These are phyloP conservation scores for Phoenix roebelenii DNA, from an alignment of 176 grass and related monocot genomes.

Conservation along the genomic window DNA sequence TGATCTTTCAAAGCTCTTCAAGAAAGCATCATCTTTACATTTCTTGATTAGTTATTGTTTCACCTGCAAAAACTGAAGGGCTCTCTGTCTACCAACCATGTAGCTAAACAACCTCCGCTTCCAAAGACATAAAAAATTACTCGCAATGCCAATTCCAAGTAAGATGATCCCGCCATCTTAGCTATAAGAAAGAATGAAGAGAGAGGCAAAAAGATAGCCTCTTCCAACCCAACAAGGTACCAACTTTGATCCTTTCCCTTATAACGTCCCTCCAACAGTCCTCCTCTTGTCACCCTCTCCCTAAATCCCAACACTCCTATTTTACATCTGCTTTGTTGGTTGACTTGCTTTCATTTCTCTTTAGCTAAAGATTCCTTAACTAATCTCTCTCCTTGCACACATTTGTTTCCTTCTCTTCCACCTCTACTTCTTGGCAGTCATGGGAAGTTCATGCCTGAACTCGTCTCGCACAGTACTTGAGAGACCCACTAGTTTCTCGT, in stretches of 20 bases:
- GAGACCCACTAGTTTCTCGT: constrained; percentile 12
- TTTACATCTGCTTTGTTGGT: constrained; percentile 27
- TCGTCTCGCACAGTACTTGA: constrained; percentile 32
- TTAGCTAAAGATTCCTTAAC: constrained; percentile 26
- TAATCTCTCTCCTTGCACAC: constrained; percentile 19
- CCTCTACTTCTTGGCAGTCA: constrained; percentile 26
- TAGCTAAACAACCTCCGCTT: neutral
- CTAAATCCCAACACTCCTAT: neutral
- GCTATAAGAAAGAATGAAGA: neutral
- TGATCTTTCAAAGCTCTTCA: neutral
- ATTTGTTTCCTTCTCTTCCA: constrained; percentile 16
- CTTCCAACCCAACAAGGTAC: constrained; percentile 10
- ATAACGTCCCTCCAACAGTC: constrained; percentile 24
- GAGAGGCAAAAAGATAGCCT: constrained; percentile 52
- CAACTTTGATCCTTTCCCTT: constrained; percentile 22
- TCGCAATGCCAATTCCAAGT: no score
- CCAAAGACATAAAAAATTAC: no score
- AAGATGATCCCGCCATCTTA: no score
- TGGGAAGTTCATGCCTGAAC: constrained; percentile 73
- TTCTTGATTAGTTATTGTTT: constrained; percentile 6
- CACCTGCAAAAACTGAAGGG: neutral
- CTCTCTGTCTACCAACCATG: neutral
- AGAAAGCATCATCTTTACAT: constrained; percentile 4
- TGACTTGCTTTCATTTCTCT: constrained; percentile 32
- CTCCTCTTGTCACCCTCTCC: neutral